Conservation (phyloP, 768 basidiomycete species). For the Tricholoma flavovirens region DNA sequence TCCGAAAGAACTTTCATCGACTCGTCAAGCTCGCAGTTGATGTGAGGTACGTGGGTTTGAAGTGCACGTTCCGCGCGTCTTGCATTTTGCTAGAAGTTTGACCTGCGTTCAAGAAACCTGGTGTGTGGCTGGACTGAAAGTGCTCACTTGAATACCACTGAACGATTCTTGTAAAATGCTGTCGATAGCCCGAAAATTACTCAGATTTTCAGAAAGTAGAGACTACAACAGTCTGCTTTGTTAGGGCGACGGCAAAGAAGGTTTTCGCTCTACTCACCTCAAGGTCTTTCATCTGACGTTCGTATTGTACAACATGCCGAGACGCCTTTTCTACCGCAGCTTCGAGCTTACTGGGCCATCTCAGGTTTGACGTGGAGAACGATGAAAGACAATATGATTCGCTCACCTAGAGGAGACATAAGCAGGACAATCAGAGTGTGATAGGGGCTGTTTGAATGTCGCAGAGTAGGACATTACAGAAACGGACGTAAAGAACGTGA, state of each 20-base stretch:
- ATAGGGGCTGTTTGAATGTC: constrained; percentile 10
- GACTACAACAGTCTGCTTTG: constrained; percentile 32
- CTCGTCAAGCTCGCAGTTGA: constrained; percentile 54
- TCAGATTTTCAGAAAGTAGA: constrained; percentile 62
- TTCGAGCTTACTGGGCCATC: constrained; percentile 37
- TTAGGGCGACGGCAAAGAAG: neutral
- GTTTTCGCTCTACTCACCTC: constrained; percentile 34
- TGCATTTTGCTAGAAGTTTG: constrained; percentile 43
- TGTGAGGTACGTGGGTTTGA: constrained; percentile 54
- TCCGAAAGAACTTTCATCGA: constrained; percentile 53
- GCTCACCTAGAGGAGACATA: constrained; percentile 18
- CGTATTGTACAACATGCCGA: constrained; percentile 42
- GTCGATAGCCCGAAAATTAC: constrained; percentile 72
- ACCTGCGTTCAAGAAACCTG: neutral
- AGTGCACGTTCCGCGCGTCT: constrained; percentile 56
- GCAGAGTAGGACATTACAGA: constrained; percentile 13
- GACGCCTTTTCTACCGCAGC: constrained; percentile 40
- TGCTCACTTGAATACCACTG: constrained; percentile 50
- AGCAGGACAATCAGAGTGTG: constrained; percentile 11
- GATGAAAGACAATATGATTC: constrained; percentile 1
- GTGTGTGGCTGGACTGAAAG: neutral
- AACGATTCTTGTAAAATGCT: constrained; percentile 61
- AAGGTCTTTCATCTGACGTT: constrained; percentile 55
- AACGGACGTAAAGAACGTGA: constrained; percentile 10
- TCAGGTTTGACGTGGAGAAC: neutral